These are phyloP conservation scores for Candida sanyaensis DNA, from an alignment of 1,139 yeast genomes.

Conservation along the genomic window DNA sequence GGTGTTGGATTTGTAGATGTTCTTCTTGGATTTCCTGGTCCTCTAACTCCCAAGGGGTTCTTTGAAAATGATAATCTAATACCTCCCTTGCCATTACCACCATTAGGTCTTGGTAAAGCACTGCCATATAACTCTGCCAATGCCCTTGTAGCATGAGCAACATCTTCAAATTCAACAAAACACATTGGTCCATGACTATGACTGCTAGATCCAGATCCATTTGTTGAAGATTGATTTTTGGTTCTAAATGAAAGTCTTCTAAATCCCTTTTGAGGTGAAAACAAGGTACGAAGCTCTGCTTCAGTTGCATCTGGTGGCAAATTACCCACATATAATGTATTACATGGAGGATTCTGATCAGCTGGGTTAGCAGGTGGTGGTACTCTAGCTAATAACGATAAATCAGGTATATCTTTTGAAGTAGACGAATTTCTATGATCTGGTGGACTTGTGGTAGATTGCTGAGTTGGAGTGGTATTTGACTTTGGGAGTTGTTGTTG, in stretches of 20 bases:
- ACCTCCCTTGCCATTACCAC: conserved; percentile 80
- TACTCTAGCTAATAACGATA: conserved; percentile 71
- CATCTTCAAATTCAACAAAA: conserved; percentile 97
- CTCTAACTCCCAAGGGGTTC: conserved; percentile 95
- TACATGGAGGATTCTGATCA: conserved; percentile 98
- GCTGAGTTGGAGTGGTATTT: conserved; percentile 17
- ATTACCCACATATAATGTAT: conserved; percentile 93
- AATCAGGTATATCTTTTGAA: conserved; percentile 60
- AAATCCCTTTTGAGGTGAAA: conserved; percentile 89
- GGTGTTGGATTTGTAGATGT: conserved; percentile 37
- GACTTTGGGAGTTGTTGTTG: conserved; percentile 10
- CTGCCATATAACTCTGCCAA: conserved; percentile 91
- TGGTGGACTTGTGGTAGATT: conserved; percentile 11
- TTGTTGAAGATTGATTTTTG: conserved; percentile 48
- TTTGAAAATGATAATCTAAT: conserved; percentile 90
- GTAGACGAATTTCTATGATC: conserved; percentile 15
- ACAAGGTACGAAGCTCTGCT: conserved; percentile 83
- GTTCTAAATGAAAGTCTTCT: conserved; percentile 88
- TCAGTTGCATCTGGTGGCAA: conserved; percentile 97
- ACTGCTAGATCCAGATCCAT: conserved; percentile 3
- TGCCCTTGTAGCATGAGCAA: conserved; percentile 89
- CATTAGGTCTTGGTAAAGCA: conserved; percentile 66
- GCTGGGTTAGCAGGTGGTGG: conserved; percentile 99
- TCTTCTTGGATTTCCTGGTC: conserved; percentile 55
- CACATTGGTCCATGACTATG: conserved; percentile 96